A percentile compares a stretch with the other conserved stretches of the same genome.
These are phyloP conservation scores for Nigrospora osmanthi DNA, from an alignment of 2,329 filamentous ascomycete genomes.

Conservation along the genomic window DNA sequence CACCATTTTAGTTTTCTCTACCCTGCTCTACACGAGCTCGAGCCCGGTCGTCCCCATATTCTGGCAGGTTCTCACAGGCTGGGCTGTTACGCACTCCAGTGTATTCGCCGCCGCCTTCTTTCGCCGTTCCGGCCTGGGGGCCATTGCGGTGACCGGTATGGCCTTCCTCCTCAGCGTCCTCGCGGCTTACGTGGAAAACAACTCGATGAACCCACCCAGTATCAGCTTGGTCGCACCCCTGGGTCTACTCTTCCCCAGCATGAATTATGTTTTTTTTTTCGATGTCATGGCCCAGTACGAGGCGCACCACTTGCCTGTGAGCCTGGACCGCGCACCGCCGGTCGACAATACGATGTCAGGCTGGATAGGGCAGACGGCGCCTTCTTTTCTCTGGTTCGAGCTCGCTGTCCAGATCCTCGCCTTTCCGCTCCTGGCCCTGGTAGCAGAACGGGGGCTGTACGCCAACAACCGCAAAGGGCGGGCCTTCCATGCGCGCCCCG, in stretches of 20 bases:
- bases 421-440: conserved; percentile 21
- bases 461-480: conserved; percentile 24
- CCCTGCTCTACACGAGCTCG: conserved; percentile 18
- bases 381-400: conserved; percentile 20
- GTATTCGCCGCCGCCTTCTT: conserved; percentile 43
- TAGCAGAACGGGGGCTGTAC: conserved; percentile 23
- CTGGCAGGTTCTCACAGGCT: conserved; percentile 38
- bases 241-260: conserved; percentile 20
- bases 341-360: neutral
- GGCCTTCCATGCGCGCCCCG: conserved; percentile 9
- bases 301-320: conserved; percentile 8
- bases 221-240: conserved; percentile 11
- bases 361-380: neutral
- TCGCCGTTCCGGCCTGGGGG: conserved; percentile 19
- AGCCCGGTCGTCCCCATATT: conserved; percentile 23
- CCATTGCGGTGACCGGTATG: conserved; percentile 20
- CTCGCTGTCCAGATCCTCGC: conserved; percentile 23
- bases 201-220: neutral
- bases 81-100: conserved; percentile 55
- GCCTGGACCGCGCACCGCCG: conserved; percentile 8
- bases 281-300: conserved; percentile 16
- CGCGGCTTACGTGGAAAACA: conserved; percentile 11
- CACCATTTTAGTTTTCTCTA: conserved; percentile 23
- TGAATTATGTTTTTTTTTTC: conserved; percentile 24
- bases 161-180: conserved; percentile 19